These are phyloP conservation scores for Penicillium turbatum DNA, from an alignment of 495 filamentous ascomycete species.

Conservation along the genomic window DNA sequence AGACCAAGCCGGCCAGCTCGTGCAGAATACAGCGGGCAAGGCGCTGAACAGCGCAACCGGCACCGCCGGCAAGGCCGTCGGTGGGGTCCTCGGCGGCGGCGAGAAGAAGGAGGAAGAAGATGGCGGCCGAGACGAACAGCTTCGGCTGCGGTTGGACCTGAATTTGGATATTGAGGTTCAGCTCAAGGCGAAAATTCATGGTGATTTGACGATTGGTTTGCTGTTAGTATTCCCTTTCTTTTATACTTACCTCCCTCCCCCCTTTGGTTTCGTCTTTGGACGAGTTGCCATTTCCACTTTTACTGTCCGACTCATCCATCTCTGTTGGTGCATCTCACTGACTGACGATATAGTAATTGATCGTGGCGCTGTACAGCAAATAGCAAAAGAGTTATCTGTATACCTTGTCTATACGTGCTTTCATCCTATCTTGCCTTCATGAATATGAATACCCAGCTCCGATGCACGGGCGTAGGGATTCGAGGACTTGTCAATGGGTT, in stretches of 20 bases:
- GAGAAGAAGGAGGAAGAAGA: constrained; percentile 40
- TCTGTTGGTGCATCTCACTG: constrained; percentile 17
- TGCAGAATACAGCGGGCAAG: constrained; percentile 62
- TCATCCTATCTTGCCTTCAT: background rate
- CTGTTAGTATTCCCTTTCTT: constrained; percentile 57
- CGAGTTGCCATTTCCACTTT: too few relatives aligned
- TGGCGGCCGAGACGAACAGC: constrained; percentile 61
- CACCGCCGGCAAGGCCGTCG: constrained; percentile 55
- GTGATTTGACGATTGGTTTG: constrained; percentile 79
- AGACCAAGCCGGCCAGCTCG: constrained; percentile 52
- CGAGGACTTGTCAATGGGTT: constrained; percentile 6
- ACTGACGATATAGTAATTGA: constrained; percentile 30
- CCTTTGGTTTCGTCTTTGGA: too few relatives aligned
- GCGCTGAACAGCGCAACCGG: constrained; percentile 54
- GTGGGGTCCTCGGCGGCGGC: constrained; percentile 41
- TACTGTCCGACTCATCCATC: too few relatives aligned
- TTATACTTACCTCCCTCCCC: background rate
- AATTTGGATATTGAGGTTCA: constrained; percentile 88
- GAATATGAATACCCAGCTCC: background rate
- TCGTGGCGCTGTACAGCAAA: constrained; percentile 12
- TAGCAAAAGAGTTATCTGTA: constrained; percentile 14
- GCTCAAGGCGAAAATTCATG: constrained; percentile 88
- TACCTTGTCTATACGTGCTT: constrained; percentile 5
- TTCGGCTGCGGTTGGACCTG: constrained; percentile 73
- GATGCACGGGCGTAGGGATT: background rate